Evolutionary conservation across 176 grass and related monocot species (phyloP), one percentile per base, ranked within the genome.

Genomic region (Chrysopogon serrulatus): DNA sequence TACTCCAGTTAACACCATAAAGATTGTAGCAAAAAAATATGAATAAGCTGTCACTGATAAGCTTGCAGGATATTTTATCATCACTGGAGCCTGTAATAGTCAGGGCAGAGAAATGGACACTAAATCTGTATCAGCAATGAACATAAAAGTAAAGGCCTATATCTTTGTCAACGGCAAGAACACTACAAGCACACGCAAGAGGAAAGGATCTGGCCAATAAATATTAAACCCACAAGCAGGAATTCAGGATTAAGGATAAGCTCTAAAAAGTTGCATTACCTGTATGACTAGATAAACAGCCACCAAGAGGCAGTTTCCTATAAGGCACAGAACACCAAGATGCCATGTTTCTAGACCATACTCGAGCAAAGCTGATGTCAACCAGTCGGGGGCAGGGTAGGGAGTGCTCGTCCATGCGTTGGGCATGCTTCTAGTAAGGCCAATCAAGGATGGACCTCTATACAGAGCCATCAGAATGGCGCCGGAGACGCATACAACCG

Each of bases 31-130:
- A 79, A 99, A 99, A 54, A 83, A 85, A 31, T 99, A 99, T 0
- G 96, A 94, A 54, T 90, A 99, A 28, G 96, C 93, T 31, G 96
- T 99, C 78, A 99, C 83, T 48, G 96, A 96, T 79, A 99, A 83
- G 89, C 93, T 96, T 31, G 96, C 83, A 4, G 96, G 89, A 43
- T 99, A 99, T 69, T 87, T 96, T 33, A 68, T 69, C 49, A 98
- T 76, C 26, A 99, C 89, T 11, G 93, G 93, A 71, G 91, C 91
- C 93, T 99, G 91, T 56, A 88, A 87, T 0, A 57, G 9, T 54
- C 26, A 77, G 1, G 42, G 60, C 18, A 82, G 57, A 65, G 39
- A 64, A 57, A 53, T 73, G 16, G 42, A 65, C 34, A 83, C 15
- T 3, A 44, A 26, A 57, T 56, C 61, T 42, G 10, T 16, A 84